These are phyloP conservation scores for Lanmaoa pseudosensibilis DNA, from an alignment of 768 basidiomycete genomes.

Conservation along the genomic window DNA sequence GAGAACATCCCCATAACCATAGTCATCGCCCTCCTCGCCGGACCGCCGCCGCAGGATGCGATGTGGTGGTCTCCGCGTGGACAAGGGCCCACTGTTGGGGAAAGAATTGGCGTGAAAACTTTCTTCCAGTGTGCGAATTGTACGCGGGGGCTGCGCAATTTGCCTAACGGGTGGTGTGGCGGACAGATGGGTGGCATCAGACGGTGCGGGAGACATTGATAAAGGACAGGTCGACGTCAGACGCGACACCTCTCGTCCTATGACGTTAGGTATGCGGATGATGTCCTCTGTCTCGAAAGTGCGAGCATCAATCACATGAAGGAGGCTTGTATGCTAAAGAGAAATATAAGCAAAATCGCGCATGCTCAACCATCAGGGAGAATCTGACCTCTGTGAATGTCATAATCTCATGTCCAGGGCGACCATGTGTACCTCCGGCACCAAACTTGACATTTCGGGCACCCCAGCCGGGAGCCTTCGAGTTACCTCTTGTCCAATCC, in stretches of 20 bases:
- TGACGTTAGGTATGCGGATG: constrained; percentile 52
- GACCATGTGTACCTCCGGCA: constrained; percentile 49
- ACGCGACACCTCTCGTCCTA: constrained; percentile 16
- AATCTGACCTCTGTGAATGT: constrained; percentile 81
- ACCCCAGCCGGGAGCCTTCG: constrained; percentile 76
- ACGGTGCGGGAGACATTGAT: constrained; percentile 11
- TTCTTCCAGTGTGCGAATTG: constrained; percentile 55
- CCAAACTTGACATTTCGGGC: constrained; percentile 86
- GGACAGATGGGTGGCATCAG: constrained; percentile 10
- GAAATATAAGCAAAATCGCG: constrained; percentile 8
- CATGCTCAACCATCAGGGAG: background rate
- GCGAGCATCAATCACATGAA: constrained; percentile 85
- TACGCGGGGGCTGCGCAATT: constrained; percentile 28
- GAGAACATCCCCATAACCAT: constrained; percentile 47
- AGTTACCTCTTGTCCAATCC: constrained; percentile 62
- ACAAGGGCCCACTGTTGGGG: constrained; percentile 7
- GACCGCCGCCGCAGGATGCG: constrained; percentile 20
- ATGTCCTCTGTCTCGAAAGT: constrained; percentile 81
- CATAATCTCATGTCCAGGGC: constrained; percentile 69
- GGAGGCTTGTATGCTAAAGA: constrained; percentile 69
- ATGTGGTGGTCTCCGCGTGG: constrained; percentile 24
- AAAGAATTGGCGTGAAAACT: constrained; percentile 45
- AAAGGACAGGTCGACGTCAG: constrained; percentile 11
- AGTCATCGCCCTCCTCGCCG: constrained; percentile 35
- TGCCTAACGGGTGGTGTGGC: constrained; percentile 18